Conservation (phyloP, 1,139 yeast species). For the Nadsonia starkeyi-henricii region DNA sequence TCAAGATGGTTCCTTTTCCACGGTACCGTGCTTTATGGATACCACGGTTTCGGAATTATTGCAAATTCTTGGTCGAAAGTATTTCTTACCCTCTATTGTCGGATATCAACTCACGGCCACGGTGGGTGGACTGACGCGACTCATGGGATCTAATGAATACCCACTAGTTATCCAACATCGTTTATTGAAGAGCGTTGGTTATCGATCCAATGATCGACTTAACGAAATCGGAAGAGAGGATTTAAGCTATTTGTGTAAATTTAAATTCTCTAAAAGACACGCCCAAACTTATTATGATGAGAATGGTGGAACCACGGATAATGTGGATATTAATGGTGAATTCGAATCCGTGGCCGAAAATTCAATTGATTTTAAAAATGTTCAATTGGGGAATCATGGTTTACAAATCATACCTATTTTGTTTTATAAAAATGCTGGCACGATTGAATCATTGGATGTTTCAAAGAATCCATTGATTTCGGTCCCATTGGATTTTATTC, state of each 20-base stretch:
- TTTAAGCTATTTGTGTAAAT: conserved; percentile 71
- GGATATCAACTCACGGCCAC: conserved; percentile 72
- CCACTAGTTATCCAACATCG: conserved; percentile 73
- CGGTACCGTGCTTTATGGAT: conserved; percentile 59
- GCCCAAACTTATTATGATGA: conserved; percentile 40
- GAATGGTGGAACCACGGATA: conserved; percentile 41
- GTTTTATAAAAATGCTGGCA: conserved; percentile 69
- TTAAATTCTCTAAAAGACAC: conserved; percentile 29
- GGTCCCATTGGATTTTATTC: conserved; percentile 75
- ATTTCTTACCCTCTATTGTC: conserved; percentile 52
- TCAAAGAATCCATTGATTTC: conserved; percentile 79
- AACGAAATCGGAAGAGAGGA: conserved; percentile 80
- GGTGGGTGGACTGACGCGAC: conserved; percentile 68
- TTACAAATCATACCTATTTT: conserved; percentile 79
- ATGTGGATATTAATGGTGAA: not conserved
- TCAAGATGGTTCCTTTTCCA: conserved; percentile 72
- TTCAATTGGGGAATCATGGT: conserved; percentile 59
- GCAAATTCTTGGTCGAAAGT: conserved; percentile 55
- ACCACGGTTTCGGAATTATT: conserved; percentile 68
- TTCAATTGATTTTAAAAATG: conserved; percentile 61
- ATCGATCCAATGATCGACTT: conserved; percentile 58
- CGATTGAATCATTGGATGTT: conserved; percentile 69
- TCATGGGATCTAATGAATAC: conserved; percentile 54
- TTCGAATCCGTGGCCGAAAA: too few species aligned
- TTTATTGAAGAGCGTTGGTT: conserved; percentile 65